Base-by-base conservation (phyloP, 495 filamentous ascomycete species). In the Talaromyces stipitatus region DNA sequence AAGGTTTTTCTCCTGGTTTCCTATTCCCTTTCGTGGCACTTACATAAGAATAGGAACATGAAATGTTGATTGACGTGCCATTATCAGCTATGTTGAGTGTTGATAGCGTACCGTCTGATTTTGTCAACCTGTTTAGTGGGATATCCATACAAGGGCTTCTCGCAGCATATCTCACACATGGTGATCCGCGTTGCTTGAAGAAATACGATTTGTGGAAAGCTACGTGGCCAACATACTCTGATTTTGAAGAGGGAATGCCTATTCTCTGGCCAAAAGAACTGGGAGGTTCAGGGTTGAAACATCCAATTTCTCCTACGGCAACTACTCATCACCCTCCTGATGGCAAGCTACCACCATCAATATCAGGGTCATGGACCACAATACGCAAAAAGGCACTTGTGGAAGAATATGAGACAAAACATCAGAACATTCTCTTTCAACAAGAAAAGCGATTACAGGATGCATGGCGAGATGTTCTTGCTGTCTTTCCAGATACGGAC, bases 91-190 rank as follows among this genome's bases (percentile, higher is more conserved):
- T 95, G 46, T 66, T 90, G 16, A 88, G 82, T 11, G 61, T 79
- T 47, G 73, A 85, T 28, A 78, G 77, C 2, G 73, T 90, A 23
- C 85, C 85, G 16, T 30, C 54, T n/a, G 62, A 63, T 16, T 72
- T 76, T 52, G 56, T 57, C 7, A 72, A 74, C 23, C 55, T 69
- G 28, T 75, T 82, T 45, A 70, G 75, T 22, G 75, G 70, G 51
- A 82, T 82, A 30, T 79, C 79, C 1, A 78, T 88, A 24, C 88
- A 92, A 59, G 85, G 83, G 4, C 72, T 89, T 14, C 74, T 90
- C 7, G 86, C 90, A n/a, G 80, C 85, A 1, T 86, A 82, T 56
- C 71, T 95, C 6, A 79, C 84, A 22, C 74, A 85, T 30, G 68
- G 68, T 16, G 57, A 64, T 50, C 56, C 66, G n/a, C 57, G 66